Conservation (phyloP, 345 rosid genomes). For the Aurinia saxatilis region DNA sequence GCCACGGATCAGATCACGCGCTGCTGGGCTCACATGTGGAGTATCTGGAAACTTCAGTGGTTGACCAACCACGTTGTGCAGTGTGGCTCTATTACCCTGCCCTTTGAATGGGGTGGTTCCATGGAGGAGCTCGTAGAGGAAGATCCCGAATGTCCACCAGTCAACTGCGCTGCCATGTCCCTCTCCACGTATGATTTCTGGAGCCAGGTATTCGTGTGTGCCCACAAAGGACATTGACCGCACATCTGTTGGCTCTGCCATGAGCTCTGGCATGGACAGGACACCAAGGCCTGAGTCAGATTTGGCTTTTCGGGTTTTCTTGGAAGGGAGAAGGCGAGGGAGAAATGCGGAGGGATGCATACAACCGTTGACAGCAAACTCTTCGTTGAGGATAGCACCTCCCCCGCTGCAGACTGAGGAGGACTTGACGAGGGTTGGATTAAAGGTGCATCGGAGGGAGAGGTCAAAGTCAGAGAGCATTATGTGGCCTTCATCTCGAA, state of each 20-base stretch:
- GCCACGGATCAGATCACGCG: slow-evolving; percentile 76
- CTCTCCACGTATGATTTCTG: slow-evolving; percentile 87
- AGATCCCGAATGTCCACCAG: slow-evolving; percentile 97
- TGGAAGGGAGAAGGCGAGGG: slow-evolving; percentile 74
- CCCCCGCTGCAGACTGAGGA: slow-evolving; percentile 43
- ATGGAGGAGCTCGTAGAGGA: slow-evolving; percentile 76
- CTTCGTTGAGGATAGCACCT: slow-evolving; percentile 59
- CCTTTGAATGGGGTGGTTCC: slow-evolving; percentile 95
- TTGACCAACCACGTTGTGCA: slow-evolving; percentile 84
- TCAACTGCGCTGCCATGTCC: slow-evolving; percentile 98
- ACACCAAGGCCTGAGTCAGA: slow-evolving; percentile 63
- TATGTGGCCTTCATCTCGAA: slow-evolving; percentile 83
- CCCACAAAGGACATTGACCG: slow-evolving; percentile 96
- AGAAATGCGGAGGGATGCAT: slow-evolving; percentile 77
- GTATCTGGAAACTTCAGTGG: slow-evolving; percentile 74
- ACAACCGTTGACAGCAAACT: slow-evolving; percentile 58
- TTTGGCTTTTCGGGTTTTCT: slow-evolving; percentile 82
- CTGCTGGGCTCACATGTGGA: slow-evolving; percentile 56
- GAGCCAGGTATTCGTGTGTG: slow-evolving; percentile 88
- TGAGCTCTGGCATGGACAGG: slow-evolving; percentile 68
- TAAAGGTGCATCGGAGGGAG: slow-evolving; percentile 81
- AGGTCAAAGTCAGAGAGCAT: slow-evolving; percentile 92
- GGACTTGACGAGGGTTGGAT: slow-evolving; percentile 80
- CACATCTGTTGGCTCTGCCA: slow-evolving; percentile 94
- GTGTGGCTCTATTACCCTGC: slow-evolving; percentile 81